These are phyloP conservation scores for Penicillium sp. DNA, from an alignment of 2,329 filamentous ascomycete species.

Conservation along the genomic window DNA sequence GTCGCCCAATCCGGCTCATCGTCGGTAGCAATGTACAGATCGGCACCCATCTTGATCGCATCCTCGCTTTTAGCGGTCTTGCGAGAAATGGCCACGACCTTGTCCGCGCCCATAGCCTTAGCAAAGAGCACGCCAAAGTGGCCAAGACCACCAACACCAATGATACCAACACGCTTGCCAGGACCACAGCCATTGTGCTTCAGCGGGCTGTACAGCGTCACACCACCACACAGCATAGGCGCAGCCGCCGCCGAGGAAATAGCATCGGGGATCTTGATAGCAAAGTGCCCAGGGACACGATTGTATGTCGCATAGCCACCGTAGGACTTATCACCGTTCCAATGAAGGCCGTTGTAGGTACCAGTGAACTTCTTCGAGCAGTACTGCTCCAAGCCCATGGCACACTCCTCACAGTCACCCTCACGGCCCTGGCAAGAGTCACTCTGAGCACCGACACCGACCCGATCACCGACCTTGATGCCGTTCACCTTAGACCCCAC, in stretches of 20 bases:
- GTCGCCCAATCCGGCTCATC: conserved; percentile 59
- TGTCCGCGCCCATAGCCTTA: conserved; percentile 70
- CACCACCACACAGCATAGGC: conserved; percentile 77
- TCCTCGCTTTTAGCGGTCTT: conserved; percentile 56
- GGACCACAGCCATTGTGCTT: conserved; percentile 69
- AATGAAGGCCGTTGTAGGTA: conserved; percentile 39
- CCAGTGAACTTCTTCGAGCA: conserved; percentile 36
- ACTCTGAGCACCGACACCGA: conserved; percentile 64
- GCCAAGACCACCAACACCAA: conserved; percentile 74
- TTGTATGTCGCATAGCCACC: conserved; percentile 67
- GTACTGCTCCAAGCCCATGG: conserved; percentile 45
- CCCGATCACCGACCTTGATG: conserved; percentile 41
- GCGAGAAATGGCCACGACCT: conserved; percentile 61
- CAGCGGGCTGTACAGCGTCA: conserved; percentile 73
- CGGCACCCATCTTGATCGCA: conserved; percentile 59
- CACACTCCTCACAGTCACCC: conserved; percentile 59
- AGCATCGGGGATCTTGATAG: conserved; percentile 59
- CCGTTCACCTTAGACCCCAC: conserved; percentile 53
- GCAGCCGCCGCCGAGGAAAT: conserved; percentile 58
- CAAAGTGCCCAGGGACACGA: conserved; percentile 62
- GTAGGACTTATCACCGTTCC: conserved; percentile 64
- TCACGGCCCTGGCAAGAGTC: conserved; percentile 55
- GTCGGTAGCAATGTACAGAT: conserved; percentile 59
- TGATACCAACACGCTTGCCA: conserved; percentile 71
- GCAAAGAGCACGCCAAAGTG: conserved; percentile 75